These are phyloP conservation scores for Vaccinium corymbosum DNA, from an alignment of 148 eudicot species.

Conservation along the genomic window DNA sequence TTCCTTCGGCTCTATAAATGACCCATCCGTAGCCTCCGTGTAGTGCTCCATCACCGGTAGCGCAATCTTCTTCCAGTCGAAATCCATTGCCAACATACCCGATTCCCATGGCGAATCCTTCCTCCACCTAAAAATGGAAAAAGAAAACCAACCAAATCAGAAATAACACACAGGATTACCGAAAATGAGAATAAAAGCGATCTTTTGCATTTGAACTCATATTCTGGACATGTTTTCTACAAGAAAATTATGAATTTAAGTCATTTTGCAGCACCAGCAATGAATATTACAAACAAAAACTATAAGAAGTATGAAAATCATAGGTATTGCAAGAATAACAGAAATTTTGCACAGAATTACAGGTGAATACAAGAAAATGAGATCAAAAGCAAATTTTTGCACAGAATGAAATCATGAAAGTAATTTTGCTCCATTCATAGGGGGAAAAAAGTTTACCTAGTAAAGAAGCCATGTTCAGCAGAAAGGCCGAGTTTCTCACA, in stretches of 20 bases:
- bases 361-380: too few species aligned
- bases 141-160: background rate
- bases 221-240: background rate
- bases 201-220: background rate
- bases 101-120: constrained; percentile 58
- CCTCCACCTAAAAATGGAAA: constrained; percentile 41
- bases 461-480: constrained; percentile 78
- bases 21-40: constrained; percentile 79
- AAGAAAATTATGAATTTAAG: background rate
- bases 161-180: background rate
- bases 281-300: too few species aligned
- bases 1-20: constrained; percentile 70
- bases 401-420: too few species aligned
- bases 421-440: background rate
- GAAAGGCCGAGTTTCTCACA: constrained; percentile 68
- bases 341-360: too few species aligned
- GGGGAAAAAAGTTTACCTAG: constrained; percentile 29
- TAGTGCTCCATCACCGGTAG: constrained; percentile 75
- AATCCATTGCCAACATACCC: constrained; percentile 28
- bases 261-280: background rate
- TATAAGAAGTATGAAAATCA: too few species aligned
- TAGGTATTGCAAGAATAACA: too few species aligned
- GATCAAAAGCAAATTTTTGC: background rate
- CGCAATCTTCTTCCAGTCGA: constrained; percentile 63
- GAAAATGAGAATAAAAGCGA: background rate